A percentile compares a stretch with the other conserved stretches of the same genome.
These are phyloP conservation scores for Conringia planisiliqua DNA, from an alignment of 345 rosid species.

Conservation along the genomic window DNA sequence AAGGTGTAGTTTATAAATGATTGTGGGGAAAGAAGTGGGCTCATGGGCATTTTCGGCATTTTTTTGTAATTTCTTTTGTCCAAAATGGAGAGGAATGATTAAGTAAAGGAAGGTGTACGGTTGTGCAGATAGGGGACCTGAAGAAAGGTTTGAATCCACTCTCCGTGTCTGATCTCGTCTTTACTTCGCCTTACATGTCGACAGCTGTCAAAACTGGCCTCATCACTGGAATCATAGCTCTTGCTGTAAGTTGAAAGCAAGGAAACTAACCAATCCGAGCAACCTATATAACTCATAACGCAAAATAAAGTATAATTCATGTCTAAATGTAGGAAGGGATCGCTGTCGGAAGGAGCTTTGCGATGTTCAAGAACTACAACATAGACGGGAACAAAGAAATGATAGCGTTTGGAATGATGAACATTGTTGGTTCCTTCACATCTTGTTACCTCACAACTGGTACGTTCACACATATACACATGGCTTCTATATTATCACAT, in stretches of 20 bases:
- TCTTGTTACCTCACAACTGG: slow-evolving; percentile 92
- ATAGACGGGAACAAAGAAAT: slow-evolving; percentile 96
- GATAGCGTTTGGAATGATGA: slow-evolving; percentile 95
- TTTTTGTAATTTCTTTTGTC: neutral
- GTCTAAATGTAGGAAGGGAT: slow-evolving; percentile 71
- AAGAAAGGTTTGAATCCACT: slow-evolving; percentile 86
- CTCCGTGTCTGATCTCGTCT: slow-evolving; percentile 58
- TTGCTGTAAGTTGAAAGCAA: slow-evolving; percentile 52
- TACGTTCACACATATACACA: slow-evolving; percentile 4
- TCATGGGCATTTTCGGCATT: neutral
- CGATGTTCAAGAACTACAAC: slow-evolving; percentile 85
- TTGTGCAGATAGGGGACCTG: slow-evolving; percentile 69
- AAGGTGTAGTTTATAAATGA: neutral
- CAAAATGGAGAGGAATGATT: neutral
- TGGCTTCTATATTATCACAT: neutral
- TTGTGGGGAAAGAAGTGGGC: slow-evolving; percentile 13
- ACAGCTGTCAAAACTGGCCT: slow-evolving; percentile 73
- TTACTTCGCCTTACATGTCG: slow-evolving; percentile 59
- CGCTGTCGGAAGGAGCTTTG: slow-evolving; percentile 93
- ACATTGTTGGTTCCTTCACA: slow-evolving; percentile 85
- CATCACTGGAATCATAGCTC: slow-evolving; percentile 82
- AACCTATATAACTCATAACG: neutral
- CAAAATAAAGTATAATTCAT: neutral
- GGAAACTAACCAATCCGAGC: neutral
- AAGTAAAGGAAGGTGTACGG: slow-evolving; percentile 7